phyloP scores from a whole-genome alignment of 208 protist species.

The Leishmania gerbilli region DNA sequence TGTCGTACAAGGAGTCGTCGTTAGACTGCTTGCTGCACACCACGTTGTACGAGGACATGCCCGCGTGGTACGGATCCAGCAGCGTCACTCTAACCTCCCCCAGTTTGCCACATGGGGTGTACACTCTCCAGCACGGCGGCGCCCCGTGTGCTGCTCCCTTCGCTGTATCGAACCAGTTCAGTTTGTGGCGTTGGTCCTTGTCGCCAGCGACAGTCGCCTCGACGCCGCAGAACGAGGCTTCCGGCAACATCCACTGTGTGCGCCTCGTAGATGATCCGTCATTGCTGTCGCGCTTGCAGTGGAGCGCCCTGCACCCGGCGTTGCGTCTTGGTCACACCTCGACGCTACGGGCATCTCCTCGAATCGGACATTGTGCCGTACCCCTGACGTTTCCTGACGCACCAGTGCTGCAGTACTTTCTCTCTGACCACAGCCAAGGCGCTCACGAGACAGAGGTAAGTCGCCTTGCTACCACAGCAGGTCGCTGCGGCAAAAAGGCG shows the following conservation, averaged over 20 bases:
- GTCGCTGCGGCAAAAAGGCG: background rate
- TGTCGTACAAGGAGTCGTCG: constrained; percentile 9
- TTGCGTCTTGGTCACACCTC: constrained; percentile 17
- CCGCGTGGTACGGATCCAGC: constrained; percentile 44
- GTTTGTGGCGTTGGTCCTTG: constrained; percentile 17
- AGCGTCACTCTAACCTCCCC: constrained; percentile 23
- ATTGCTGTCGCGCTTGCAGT: constrained; percentile 17
- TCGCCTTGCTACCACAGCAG: background rate
- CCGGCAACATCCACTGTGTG: constrained; percentile 6
- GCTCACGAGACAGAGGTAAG: background rate
- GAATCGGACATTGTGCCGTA: constrained; percentile 39
- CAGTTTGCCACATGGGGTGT: background rate
- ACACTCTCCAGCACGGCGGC: constrained; percentile 32
- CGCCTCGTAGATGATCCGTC: constrained; percentile 20
- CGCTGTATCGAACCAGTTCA: constrained; percentile 18
- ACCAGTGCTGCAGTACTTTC: constrained; percentile 19
- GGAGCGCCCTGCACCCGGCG: constrained; percentile 23
- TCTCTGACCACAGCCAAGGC: constrained; percentile 15
- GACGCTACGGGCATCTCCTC: constrained; percentile 8
- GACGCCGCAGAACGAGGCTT: constrained; percentile 6
- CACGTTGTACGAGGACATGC: constrained; percentile 39
- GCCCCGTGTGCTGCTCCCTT: constrained; percentile 27
- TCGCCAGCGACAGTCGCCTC: background rate
- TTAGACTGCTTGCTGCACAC: constrained; percentile 39
- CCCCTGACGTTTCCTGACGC: constrained; percentile 14